A percentile compares a stretch with the other conserved stretches of the same genome.
phyloP scores from a whole-genome alignment of 2,329 filamentous ascomycete genomes.

The Fusarium palustre region DNA sequence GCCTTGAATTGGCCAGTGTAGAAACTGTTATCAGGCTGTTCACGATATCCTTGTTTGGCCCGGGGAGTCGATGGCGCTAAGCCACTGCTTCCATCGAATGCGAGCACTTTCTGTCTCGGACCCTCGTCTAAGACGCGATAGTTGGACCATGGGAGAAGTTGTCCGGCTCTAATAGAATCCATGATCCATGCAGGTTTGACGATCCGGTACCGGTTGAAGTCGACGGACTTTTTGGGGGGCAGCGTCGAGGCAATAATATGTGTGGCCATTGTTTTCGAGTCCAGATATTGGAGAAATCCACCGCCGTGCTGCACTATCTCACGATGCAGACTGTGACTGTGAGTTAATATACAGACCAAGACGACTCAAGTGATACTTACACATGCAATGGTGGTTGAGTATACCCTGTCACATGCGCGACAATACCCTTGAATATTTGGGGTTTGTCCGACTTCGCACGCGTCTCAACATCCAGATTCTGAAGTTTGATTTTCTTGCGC shows the following conservation, averaged over 20 bases:
- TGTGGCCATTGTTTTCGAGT: constrained; percentile 93
- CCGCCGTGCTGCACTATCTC: constrained; percentile 95
- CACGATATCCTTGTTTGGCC: constrained; percentile 73
- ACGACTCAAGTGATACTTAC: constrained; percentile 50
- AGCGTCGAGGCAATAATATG: constrained; percentile 94
- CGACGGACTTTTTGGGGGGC: constrained; percentile 91
- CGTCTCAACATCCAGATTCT: constrained; percentile 89
- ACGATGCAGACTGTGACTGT: constrained; percentile 70
- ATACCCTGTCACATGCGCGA: constrained; percentile 94
- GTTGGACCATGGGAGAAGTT: constrained; percentile 84
- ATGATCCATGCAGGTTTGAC: constrained; percentile 96
- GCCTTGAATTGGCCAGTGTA: constrained; percentile 78
- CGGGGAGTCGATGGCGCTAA: constrained; percentile 73
- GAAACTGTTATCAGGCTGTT: constrained; percentile 85
- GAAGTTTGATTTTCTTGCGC: constrained; percentile 95
- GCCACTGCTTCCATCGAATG: constrained; percentile 70
- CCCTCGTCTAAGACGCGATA: constrained; percentile 90
- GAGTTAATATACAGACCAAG: constrained; percentile 17
- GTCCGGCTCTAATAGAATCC: constrained; percentile 86
- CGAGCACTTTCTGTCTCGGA: constrained; percentile 81
- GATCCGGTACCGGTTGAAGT: constrained; percentile 88
- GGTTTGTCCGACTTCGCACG: constrained; percentile 78
- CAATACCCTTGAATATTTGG: constrained; percentile 88
- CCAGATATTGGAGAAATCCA: constrained; percentile 92
- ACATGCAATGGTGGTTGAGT: constrained; percentile 93